Base-by-base conservation (phyloP, 768 basidiomycete genomes). In the Austroboletus eburneus region DNA sequence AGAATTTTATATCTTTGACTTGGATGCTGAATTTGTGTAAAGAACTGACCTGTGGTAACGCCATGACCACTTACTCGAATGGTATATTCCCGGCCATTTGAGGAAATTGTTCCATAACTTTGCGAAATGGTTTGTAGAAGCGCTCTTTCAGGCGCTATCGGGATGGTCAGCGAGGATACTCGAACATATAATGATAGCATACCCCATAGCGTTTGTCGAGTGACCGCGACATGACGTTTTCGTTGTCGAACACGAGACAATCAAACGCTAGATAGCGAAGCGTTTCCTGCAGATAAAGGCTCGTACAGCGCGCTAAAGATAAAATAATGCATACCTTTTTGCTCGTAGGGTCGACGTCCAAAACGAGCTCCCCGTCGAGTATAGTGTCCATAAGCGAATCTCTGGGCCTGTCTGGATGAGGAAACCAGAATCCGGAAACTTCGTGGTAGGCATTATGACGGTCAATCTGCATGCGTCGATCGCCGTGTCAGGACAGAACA, bases 161-260 rank as follows among this genome's bases (percentile, higher is more conserved):
- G 34, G 32, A 23, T 13, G n/a, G 9, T 49, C n/a, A 62, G 51
- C 30, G 27, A 30, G 32, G 20, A 42, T 21, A 9, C 35, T 36
- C 29, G 9, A 32, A 30, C 9, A 8, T 18, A 29, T 5, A 21
- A 43, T 27, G 30, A 21, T 18, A 25, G 74, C 85, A 45, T 61
- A 97, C 95, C 43, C 92, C 88, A 63, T 94, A 97, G 50, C 96
- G 83, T 57, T 86, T 92, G 56, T 88, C 80, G 34, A 98, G 72
- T 1, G 89, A 70, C 50, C 81, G 79, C 9, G 74, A 68, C 91
- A 97, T 96, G 53, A 98, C 79, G 55, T 91, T 93, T 61, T 87
- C 79, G 37, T 82, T 80, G 62, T 93, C 79, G 14, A 87, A 80
- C 5, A 95, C 91, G 17, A 98, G 75, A 59, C 91, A 92, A 63